These are phyloP conservation scores for Hemisphaericaspora nanyangensis DNA, from an alignment of 805 yeast genomes.

Conservation along the genomic window DNA sequence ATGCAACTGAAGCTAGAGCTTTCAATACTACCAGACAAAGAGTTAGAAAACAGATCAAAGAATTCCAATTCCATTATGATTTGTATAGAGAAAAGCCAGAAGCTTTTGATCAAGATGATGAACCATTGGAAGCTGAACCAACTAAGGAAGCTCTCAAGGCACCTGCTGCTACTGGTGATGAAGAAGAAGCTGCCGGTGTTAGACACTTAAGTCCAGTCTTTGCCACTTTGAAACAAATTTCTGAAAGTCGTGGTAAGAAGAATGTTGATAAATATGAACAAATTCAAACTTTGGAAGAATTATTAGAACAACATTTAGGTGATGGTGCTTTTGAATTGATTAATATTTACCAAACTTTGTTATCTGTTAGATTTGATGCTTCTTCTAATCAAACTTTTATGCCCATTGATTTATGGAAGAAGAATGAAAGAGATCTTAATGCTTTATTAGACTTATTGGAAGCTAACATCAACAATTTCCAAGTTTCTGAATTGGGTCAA, in stretches of 20 bases:
- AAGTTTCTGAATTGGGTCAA: constrained; percentile 72
- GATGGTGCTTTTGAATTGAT: constrained; percentile 62
- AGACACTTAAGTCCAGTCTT: constrained; percentile 52
- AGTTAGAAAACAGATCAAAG: constrained; percentile 74
- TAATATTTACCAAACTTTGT: constrained; percentile 70
- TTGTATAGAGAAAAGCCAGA: constrained; percentile 69
- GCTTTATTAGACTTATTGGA: constrained; percentile 68
- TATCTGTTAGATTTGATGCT: constrained; percentile 86
- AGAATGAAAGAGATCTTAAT: constrained; percentile 58
- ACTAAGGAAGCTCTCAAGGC: constrained; percentile 26
- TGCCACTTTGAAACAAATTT: constrained; percentile 64
- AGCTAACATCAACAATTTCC: constrained; percentile 49
- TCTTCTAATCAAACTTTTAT: constrained; percentile 63
- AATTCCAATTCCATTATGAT: constrained; percentile 56
- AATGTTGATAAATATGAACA: constrained; percentile 83
- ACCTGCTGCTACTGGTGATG: constrained; percentile 32
- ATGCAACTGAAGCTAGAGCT: constrained; percentile 80
- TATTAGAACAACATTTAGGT: constrained; percentile 34
- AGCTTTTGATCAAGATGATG: constrained; percentile 56
- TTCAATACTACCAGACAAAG: constrained; percentile 86
- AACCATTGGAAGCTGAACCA: constrained; percentile 15
- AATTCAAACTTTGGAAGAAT: constrained; percentile 62
- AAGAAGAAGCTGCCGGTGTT: constrained; percentile 36
- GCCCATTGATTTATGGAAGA: constrained; percentile 79
- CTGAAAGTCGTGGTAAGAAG: constrained; percentile 94